Evolutionary conservation across 208 protist species (phyloP).

Genomic region (Trypanosoma congolense): DNA sequence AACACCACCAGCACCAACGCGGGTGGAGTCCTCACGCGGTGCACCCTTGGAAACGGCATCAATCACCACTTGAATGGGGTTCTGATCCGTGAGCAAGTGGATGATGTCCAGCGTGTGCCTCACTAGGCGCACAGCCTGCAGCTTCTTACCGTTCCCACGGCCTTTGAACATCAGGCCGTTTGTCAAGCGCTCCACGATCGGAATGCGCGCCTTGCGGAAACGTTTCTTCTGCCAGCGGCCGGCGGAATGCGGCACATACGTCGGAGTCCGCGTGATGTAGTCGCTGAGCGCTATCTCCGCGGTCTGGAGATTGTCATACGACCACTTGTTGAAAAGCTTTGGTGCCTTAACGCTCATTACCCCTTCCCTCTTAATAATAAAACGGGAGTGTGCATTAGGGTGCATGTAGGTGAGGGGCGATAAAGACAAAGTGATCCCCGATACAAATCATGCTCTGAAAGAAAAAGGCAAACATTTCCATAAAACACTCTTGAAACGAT

Average conservation of each 20-base stretch:
- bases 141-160: slow-evolving; percentile 99
- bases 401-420: slow-evolving; percentile 1
- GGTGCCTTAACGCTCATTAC: slow-evolving; percentile 61
- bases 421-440: slow-evolving; percentile 1
- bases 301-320: slow-evolving; percentile 72
- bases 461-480: not conserved
- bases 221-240: slow-evolving; percentile 97
- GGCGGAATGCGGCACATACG: slow-evolving; percentile 98
- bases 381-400: too few species aligned
- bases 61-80: slow-evolving; percentile 98
- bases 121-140: slow-evolving; percentile 98
- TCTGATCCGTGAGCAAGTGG: slow-evolving; percentile 98
- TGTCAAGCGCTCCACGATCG: slow-evolving; percentile 93
- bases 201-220: slow-evolving; percentile 98
- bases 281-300: slow-evolving; percentile 91
- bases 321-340: slow-evolving; percentile 92
- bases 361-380: slow-evolving; percentile 12
- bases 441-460: slow-evolving; percentile 1
- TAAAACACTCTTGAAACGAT: too few species aligned
- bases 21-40: slow-evolving; percentile 99
- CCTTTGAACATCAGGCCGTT: slow-evolving; percentile 99
- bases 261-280: slow-evolving; percentile 96
- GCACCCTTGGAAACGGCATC: slow-evolving; percentile 98
- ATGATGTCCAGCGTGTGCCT: slow-evolving; percentile 99
- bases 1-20: slow-evolving; percentile 99